Evolutionary conservation across 257 asterid genomes (phyloP).

Genomic region (Paulownia fortunei): DNA sequence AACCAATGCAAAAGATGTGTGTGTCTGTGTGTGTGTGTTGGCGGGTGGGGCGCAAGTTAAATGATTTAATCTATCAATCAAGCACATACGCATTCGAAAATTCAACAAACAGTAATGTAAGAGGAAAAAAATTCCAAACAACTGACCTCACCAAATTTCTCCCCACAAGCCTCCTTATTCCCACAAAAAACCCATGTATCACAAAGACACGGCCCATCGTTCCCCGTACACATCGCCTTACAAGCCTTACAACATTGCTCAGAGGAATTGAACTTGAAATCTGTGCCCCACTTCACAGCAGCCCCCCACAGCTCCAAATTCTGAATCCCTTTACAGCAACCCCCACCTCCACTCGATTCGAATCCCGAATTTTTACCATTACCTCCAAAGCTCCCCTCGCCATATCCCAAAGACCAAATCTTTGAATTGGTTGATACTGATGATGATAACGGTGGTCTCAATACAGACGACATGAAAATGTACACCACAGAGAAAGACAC

Average conservation of each 20-base stretch:
- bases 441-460: slow-evolving; percentile 41
- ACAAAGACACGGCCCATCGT: slow-evolving; percentile 89
- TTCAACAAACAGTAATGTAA: not conserved
- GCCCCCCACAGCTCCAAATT: slow-evolving; percentile 89
- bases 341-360: slow-evolving; percentile 38
- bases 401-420: slow-evolving; percentile 30
- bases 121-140: not conserved
- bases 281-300: slow-evolving; percentile 96
- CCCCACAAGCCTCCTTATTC: slow-evolving; percentile 73
- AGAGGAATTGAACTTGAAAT: slow-evolving; percentile 82
- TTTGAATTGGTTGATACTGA: slow-evolving; percentile 25
- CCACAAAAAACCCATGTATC: slow-evolving; percentile 97
- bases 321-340: slow-evolving; percentile 79
- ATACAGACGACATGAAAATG: slow-evolving; percentile 64
- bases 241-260: slow-evolving; percentile 81
- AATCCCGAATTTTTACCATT: slow-evolving; percentile 24
- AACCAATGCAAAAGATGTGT: not conserved
- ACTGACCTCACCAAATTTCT: slow-evolving; percentile 85
- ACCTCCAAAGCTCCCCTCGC: slow-evolving; percentile 25
- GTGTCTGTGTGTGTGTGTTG: no score
- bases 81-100: slow-evolving; percentile 12
- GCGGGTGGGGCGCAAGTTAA: not conserved
- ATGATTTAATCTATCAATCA: slow-evolving; percentile 21
- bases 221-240: slow-evolving; percentile 76
- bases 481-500: slow-evolving; percentile 68